phyloP scores from a whole-genome alignment of 2,329 filamentous ascomycete genomes.

The Fusarium sambucinum region DNA sequence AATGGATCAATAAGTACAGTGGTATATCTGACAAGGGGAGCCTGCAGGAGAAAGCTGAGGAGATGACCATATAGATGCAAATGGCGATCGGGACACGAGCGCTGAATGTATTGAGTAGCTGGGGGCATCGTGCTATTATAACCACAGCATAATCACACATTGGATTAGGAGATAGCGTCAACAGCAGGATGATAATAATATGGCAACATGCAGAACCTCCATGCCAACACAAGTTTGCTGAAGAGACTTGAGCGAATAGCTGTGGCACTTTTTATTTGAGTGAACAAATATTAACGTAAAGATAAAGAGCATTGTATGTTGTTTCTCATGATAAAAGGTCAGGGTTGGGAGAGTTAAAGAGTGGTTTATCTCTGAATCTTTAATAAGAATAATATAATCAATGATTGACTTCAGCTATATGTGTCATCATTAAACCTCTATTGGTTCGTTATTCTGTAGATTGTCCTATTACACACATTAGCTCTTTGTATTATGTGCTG shows the following conservation, averaged over 20 bases:
- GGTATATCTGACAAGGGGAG: slow-evolving; percentile 54
- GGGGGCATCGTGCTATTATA: no score
- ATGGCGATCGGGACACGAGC: not conserved
- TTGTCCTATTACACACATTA: not conserved
- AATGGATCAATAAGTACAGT: slow-evolving; percentile 77
- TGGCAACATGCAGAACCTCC: no score
- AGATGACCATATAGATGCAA: slow-evolving; percentile 32
- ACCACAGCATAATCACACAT: not conserved
- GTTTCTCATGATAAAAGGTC: not conserved
- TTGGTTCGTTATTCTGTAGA: not conserved
- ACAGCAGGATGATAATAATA: not conserved
- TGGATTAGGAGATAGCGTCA: not conserved
- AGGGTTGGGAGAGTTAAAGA: no score
- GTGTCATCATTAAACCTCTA: not conserved
- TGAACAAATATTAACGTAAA: not conserved
- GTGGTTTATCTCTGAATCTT: no score
- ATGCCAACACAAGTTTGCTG: no score
- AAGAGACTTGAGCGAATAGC: not conserved
- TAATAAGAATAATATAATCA: no score
- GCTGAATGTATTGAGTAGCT: not conserved
- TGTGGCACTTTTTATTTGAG: not conserved
- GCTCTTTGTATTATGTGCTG: not conserved
- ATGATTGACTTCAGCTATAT: not conserved
- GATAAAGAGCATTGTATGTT: not conserved
- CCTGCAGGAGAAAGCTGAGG: slow-evolving; percentile 37